A percentile compares a stretch with the other conserved stretches of the same genome.
Conservation (phyloP, 2,329 filamentous ascomycete species). For the Fusarium albidum region DNA sequence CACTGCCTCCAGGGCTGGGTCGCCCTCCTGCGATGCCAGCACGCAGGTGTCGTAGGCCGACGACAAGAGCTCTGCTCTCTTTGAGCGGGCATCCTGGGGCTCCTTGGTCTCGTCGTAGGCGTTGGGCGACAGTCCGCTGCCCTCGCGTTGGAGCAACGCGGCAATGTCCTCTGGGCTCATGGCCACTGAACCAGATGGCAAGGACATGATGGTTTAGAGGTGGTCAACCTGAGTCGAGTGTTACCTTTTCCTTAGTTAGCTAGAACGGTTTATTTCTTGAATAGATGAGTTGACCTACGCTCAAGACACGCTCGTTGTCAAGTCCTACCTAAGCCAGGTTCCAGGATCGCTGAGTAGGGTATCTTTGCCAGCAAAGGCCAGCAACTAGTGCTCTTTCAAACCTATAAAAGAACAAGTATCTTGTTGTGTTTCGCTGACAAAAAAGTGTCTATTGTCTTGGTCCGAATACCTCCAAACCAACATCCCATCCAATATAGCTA, state of each 20-base stretch:
- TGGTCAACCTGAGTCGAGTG: neutral
- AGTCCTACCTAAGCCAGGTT: no score
- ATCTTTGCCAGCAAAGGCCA: no score
- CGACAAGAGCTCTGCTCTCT: slow-evolving; percentile 45
- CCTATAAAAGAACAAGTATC: no score
- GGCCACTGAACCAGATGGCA: slow-evolving; percentile 17
- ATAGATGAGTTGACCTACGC: no score
- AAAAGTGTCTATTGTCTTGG: no score
- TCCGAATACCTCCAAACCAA: neutral
- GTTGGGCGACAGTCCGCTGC: slow-evolving; percentile 39
- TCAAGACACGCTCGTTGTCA: no score
- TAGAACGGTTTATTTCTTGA: neutral
- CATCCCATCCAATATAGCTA: slow-evolving; percentile 8
- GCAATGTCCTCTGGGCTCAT: slow-evolving; percentile 50
- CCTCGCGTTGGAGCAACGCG: slow-evolving; percentile 46
- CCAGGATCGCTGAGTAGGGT: no score
- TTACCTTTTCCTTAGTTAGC: slow-evolving; percentile 2
- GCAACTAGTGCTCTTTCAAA: no score
- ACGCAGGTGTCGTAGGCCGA: slow-evolving; percentile 50
- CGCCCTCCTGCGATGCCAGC: slow-evolving; percentile 50
- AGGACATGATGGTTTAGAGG: neutral
- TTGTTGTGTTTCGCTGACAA: no score
- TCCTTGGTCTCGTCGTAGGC: slow-evolving; percentile 41
- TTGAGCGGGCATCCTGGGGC: slow-evolving; percentile 28
- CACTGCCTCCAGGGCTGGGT: slow-evolving; percentile 53